phyloP scores from a whole-genome alignment of 1,284 basidiomycete genomes.

The Boletellus dicymbophilus region DNA sequence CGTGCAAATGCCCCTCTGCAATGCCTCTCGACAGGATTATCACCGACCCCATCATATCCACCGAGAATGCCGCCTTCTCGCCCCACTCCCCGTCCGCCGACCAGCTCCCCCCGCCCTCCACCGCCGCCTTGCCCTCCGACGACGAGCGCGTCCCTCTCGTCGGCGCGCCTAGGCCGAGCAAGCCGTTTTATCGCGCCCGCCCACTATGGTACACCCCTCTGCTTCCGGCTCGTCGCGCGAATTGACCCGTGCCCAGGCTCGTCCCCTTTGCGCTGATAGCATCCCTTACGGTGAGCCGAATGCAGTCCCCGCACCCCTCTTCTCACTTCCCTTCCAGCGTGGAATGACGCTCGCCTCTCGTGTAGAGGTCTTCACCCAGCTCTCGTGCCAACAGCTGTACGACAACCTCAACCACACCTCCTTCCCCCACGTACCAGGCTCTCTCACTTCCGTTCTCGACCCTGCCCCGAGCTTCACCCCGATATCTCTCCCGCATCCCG shows the following conservation, averaged over 20 bases:
- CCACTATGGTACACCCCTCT: constrained; percentile 53
- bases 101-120: constrained; percentile 11
- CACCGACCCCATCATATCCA: constrained; percentile 37
- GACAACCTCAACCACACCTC: constrained; percentile 45
- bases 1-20: background rate
- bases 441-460: constrained; percentile 32
- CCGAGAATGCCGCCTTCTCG: constrained; percentile 32
- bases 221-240: constrained; percentile 9
- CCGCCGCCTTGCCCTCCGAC: constrained; percentile 24
- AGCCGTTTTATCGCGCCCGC: constrained; percentile 67
- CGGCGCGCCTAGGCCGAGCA: constrained; percentile 36
- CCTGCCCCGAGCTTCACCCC: constrained; percentile 29
- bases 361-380: constrained; percentile 76
- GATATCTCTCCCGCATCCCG: constrained; percentile 16
- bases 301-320: background rate
- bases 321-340: constrained; percentile 43
- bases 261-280: constrained; percentile 73
- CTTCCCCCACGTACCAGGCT: constrained; percentile 11
- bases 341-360: constrained; percentile 79
- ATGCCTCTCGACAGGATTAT: constrained; percentile 35
- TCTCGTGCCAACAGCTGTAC: constrained; percentile 64
- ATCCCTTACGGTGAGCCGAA: constrained; percentile 57
- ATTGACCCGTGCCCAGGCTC: constrained; percentile 47
- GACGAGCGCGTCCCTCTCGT: constrained; percentile 28
- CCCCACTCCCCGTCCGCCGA: constrained; percentile 24